phyloP scores from a whole-genome alignment of 805 yeast species.

The Wickerhamomyces bovis region DNA sequence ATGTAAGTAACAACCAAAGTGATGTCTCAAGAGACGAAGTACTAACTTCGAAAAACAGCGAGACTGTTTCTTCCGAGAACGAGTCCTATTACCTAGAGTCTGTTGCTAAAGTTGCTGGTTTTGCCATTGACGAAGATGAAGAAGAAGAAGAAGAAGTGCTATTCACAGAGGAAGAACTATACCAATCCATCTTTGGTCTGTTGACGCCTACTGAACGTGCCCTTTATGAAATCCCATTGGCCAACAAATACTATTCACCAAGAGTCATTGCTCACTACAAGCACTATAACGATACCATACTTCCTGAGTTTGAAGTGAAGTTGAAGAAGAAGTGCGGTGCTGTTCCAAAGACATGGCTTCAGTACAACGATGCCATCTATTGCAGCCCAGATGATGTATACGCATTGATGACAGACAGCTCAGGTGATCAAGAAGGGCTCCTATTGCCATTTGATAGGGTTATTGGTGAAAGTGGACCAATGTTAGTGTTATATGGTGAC shows the following conservation, averaged over 20 bases:
- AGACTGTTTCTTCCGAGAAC: constrained; percentile 23
- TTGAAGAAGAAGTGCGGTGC: constrained; percentile 18
- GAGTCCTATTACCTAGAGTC: constrained; percentile 11
- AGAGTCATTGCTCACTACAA: constrained; percentile 59
- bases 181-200: constrained; percentile 10
- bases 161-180: constrained; percentile 16
- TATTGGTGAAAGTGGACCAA: constrained; percentile 50
- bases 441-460: constrained; percentile 53
- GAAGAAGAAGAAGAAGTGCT: constrained; percentile 11
- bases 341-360: constrained; percentile 39
- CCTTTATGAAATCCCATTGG: constrained; percentile 22
- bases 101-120: constrained; percentile 8
- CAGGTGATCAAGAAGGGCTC: constrained; percentile 11
- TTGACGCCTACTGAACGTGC: constrained; percentile 16
- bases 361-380: constrained; percentile 46
- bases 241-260: constrained; percentile 46
- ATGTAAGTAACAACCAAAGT: constrained; percentile 14
- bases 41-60: constrained; percentile 14
- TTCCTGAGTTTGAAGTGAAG: constrained; percentile 22
- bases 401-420: constrained; percentile 57
- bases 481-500: constrained; percentile 65
- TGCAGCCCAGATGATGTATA: constrained; percentile 70
- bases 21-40: not conserved
- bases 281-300: constrained; percentile 35
- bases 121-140: constrained; percentile 6